Evolutionary conservation across 208 protist genomes (phyloP).

Genomic region (Leishmania turanica): DNA sequence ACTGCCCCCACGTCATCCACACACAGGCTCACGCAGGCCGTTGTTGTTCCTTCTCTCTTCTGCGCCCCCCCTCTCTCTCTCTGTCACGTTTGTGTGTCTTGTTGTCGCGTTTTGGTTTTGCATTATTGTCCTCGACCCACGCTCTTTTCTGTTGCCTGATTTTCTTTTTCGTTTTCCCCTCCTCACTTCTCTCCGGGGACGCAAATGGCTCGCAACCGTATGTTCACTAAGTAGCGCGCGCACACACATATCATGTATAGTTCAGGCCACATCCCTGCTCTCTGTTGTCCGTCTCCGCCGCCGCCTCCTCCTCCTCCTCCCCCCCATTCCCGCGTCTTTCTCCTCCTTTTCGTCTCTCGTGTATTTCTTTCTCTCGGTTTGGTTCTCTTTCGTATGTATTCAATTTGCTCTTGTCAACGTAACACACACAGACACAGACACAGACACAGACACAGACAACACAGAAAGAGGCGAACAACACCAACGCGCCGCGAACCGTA

Average conservation of each 20-base stretch:
- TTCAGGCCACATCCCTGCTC: background rate
- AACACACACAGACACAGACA: background rate
- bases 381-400: conserved; percentile 12
- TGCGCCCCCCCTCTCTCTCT: background rate
- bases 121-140: background rate
- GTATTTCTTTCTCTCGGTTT: conserved; percentile 11
- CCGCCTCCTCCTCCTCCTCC: background rate
- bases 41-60: background rate
- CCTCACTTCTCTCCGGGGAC: conserved; percentile 1
- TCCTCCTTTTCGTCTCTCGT: conserved; percentile 9
- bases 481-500: background rate
- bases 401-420: conserved; percentile 4
- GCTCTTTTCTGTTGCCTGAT: background rate
- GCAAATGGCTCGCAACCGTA: background rate
- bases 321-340: background rate
- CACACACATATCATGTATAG: conserved; percentile 9
- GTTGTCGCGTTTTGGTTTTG: background rate
- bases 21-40: conserved; percentile 12
- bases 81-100: conserved; percentile 25
- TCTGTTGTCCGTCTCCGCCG: background rate
- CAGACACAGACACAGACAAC: background rate
- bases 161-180: conserved; percentile 14
- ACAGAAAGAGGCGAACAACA: background rate
- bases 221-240: background rate
- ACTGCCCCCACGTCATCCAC: background rate